phyloP scores from a whole-genome alignment of 257 asterid genomes.

The Lavandula angustifolia region DNA sequence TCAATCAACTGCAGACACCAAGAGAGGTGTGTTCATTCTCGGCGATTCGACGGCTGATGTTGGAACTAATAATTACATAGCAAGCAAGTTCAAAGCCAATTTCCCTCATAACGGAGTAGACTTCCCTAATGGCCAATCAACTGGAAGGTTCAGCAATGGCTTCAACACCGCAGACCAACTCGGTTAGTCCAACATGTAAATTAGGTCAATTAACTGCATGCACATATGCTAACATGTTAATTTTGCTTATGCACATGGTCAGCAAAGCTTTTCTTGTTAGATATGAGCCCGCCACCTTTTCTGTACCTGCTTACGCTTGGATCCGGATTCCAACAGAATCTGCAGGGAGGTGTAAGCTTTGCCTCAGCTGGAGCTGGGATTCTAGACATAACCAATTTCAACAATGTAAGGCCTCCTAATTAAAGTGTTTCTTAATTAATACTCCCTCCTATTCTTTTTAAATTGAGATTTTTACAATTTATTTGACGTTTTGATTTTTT shows the following conservation, averaged over 20 bases:
- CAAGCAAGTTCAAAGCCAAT: slow-evolving; percentile 41
- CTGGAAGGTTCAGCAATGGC: slow-evolving; percentile 71
- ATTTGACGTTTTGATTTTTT: no score
- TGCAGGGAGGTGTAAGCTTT: slow-evolving; percentile 51
- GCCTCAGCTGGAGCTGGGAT: slow-evolving; percentile 70
- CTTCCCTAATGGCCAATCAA: slow-evolving; percentile 41
- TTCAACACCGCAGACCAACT: slow-evolving; percentile 51
- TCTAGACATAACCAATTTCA: slow-evolving; percentile 40
- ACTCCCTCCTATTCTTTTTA: no score
- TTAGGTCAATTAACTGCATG: neutral
- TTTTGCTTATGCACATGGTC: neutral
- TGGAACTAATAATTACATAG: slow-evolving; percentile 47
- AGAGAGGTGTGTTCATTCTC: slow-evolving; percentile 41
- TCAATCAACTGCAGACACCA: slow-evolving; percentile 3
- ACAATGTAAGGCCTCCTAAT: slow-evolving; percentile 31
- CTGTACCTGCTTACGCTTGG: slow-evolving; percentile 33
- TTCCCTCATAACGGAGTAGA: slow-evolving; percentile 52
- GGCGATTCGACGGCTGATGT: slow-evolving; percentile 65
- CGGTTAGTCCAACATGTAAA: slow-evolving; percentile 27
- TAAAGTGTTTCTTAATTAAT: no score
- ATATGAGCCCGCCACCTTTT: slow-evolving; percentile 54
- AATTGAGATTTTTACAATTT: no score
- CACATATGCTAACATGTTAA: slow-evolving; percentile 16
- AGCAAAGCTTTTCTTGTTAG: slow-evolving; percentile 42
- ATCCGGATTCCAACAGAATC: slow-evolving; percentile 32